Evolutionary conservation across 1,139 yeast species (phyloP).

Genomic region (Kazachstania sp.): DNA sequence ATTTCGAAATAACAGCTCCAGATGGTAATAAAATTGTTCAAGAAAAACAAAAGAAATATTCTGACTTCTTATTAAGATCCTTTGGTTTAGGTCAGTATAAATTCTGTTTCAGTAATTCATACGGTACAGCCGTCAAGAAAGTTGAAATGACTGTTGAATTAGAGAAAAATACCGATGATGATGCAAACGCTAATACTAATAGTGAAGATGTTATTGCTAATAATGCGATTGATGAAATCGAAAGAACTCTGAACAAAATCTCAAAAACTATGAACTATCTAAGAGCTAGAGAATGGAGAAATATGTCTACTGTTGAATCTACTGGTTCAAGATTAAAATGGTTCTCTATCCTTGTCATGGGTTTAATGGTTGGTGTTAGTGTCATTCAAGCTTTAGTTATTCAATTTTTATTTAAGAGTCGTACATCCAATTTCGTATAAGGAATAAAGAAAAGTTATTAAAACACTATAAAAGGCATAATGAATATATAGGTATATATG

Average conservation of each 20-base stretch:
- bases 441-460: too few relatives aligned
- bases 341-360: constrained; percentile 52
- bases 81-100: constrained; percentile 53
- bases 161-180: constrained; percentile 42
- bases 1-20: constrained; percentile 52
- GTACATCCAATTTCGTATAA: constrained; percentile 34
- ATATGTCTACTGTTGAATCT: constrained; percentile 60
- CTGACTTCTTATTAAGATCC: constrained; percentile 48
- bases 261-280: constrained; percentile 52
- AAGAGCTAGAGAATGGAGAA: constrained; percentile 67
- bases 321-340: constrained; percentile 58
- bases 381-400: constrained; percentile 54
- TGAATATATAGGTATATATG: neutral
- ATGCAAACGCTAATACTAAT: constrained; percentile 39
- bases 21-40: constrained; percentile 47
- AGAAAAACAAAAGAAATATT: constrained; percentile 50
- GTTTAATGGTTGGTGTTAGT: constrained; percentile 59
- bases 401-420: constrained; percentile 37
- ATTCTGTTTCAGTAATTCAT: constrained; percentile 58
- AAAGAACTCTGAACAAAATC: constrained; percentile 50
- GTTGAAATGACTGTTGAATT: constrained; percentile 55
- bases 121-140: constrained; percentile 58
- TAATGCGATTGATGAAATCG: constrained; percentile 49
- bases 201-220: constrained; percentile 50
- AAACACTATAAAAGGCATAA: too few relatives aligned